These are phyloP conservation scores for Monosporascus cannonballus DNA, from an alignment of 2,329 filamentous ascomycete species.

Conservation along the genomic window DNA sequence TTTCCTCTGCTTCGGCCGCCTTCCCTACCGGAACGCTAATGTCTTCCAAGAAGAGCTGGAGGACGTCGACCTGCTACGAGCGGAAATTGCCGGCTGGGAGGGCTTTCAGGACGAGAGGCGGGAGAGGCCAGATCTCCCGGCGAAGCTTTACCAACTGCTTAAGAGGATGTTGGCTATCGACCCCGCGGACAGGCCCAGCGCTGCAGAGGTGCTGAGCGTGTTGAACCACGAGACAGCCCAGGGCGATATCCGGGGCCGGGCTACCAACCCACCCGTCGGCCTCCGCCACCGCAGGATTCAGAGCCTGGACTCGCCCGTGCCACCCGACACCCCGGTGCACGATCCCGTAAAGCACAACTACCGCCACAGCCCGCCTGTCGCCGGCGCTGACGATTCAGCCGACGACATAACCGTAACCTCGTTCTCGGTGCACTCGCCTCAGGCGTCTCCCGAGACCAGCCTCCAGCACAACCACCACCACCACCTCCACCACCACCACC, in stretches of 20 bases:
- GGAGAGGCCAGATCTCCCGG: conserved; percentile 74
- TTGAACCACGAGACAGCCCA: conserved; percentile 62
- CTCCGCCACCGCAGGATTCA: conserved; percentile 44
- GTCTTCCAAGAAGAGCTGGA: conserved; percentile 85
- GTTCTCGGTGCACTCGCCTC: conserved; percentile 19
- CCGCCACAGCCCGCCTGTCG: conserved; percentile 9
- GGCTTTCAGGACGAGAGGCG: conserved; percentile 76
- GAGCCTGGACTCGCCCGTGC: conserved; percentile 48
- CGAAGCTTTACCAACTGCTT: conserved; percentile 78
- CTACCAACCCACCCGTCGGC: conserved; percentile 31
- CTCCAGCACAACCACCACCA: conserved; percentile 26
- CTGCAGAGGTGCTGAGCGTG: conserved; percentile 74
- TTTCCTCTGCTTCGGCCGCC: conserved; percentile 88
- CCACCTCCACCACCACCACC: conserved; percentile 24
- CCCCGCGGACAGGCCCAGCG: conserved; percentile 71
- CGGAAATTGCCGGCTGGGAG: conserved; percentile 80
- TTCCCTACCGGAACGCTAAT: conserved; percentile 83
- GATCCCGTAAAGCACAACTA: conserved; percentile 28
- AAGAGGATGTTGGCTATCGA: conserved; percentile 74
- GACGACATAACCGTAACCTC: conserved; percentile 22
- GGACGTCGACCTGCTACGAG: conserved; percentile 76
- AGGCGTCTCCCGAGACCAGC: conserved; percentile 21
- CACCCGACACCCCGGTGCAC: conserved; percentile 41
- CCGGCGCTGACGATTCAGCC: conserved; percentile 20
- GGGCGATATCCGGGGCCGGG: conserved; percentile 33